These are phyloP conservation scores for Albatrellus ellisii DNA, from an alignment of 768 basidiomycete species.

Conservation along the genomic window DNA sequence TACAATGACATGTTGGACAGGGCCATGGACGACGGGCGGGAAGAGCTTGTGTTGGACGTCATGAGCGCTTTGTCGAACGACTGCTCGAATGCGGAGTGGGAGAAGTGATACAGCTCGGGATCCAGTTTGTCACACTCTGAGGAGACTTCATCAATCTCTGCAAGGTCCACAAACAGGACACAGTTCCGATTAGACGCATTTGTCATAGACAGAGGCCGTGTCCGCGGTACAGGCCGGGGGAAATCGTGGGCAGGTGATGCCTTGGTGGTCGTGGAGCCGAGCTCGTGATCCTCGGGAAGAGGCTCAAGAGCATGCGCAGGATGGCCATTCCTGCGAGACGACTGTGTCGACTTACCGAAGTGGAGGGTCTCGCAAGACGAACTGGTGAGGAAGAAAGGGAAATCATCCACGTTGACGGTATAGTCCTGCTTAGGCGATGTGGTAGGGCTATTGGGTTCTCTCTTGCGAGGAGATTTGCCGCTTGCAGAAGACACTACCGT, in stretches of 20 bases:
- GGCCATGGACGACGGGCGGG: constrained; percentile 13
- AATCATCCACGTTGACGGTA: constrained; percentile 10
- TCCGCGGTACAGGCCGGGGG: constrained; percentile 13
- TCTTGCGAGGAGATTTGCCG: too few relatives aligned
- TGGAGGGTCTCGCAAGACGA: constrained; percentile 8
- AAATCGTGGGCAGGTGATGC: background rate
- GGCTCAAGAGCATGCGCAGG: constrained; percentile 23
- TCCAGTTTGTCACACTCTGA: too few relatives aligned
- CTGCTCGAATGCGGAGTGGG: too few relatives aligned
- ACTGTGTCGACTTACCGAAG: constrained; percentile 9
- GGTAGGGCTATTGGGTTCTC: background rate
- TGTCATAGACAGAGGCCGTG: constrained; percentile 15
- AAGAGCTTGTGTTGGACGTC: constrained; percentile 10
- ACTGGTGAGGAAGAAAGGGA: constrained; percentile 12
- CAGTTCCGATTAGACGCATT: background rate
- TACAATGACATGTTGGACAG: constrained; percentile 14
- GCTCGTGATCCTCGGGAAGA: constrained; percentile 39
- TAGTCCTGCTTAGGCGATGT: background rate
- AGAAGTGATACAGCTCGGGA: too few relatives aligned
- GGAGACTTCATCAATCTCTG: too few relatives aligned
- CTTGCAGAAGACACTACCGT: too few relatives aligned
- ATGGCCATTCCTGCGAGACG: background rate
- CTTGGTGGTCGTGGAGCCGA: constrained; percentile 16
- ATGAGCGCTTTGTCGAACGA: too few relatives aligned
- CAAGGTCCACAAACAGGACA: too few relatives aligned